Conservation (phyloP, 768 basidiomycete species). For the Clavulina sp. region DNA sequence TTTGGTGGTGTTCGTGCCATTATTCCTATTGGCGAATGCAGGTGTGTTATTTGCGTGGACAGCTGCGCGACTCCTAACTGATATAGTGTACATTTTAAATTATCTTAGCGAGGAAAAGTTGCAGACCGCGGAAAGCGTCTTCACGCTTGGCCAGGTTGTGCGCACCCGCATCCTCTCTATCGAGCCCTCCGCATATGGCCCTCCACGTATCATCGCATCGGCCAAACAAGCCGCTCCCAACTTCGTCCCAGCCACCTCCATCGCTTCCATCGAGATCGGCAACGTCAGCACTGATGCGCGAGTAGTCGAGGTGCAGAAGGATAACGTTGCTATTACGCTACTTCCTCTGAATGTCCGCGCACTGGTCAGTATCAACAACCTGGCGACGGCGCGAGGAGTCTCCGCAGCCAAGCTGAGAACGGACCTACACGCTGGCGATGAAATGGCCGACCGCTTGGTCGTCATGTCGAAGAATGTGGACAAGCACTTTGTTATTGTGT, state of each 20-base stretch:
- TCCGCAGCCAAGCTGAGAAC: slow-evolving; percentile 47
- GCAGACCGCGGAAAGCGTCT: slow-evolving; percentile 26
- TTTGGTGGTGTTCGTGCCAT: slow-evolving; percentile 77
- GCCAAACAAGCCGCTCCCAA: slow-evolving; percentile 57
- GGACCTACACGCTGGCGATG: slow-evolving; percentile 48
- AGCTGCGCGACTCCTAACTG: background rate
- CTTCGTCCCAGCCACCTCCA: slow-evolving; percentile 31
- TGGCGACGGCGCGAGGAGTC: slow-evolving; percentile 63
- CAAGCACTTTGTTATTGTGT: slow-evolving; percentile 62
- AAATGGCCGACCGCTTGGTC: slow-evolving; percentile 55
- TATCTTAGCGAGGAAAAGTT: background rate
- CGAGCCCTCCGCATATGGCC: slow-evolving; percentile 33
- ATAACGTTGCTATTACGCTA: slow-evolving; percentile 61
- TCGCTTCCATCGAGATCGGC: slow-evolving; percentile 62
- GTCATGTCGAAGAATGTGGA: slow-evolving; percentile 82
- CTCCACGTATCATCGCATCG: slow-evolving; percentile 72
- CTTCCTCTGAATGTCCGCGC: slow-evolving; percentile 54
- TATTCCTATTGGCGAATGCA: slow-evolving; percentile 65
- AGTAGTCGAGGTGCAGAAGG: slow-evolving; percentile 69
- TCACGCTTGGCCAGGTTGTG: slow-evolving; percentile 66
- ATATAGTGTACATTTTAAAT: background rate
- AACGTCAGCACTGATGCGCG: slow-evolving; percentile 49
- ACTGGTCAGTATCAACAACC: slow-evolving; percentile 69
- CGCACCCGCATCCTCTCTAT: slow-evolving; percentile 60
- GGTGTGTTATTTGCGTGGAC: slow-evolving; percentile 27